phyloP scores from a whole-genome alignment of 2,329 filamentous ascomycete species.

The Hymenoscyphus scutula region DNA sequence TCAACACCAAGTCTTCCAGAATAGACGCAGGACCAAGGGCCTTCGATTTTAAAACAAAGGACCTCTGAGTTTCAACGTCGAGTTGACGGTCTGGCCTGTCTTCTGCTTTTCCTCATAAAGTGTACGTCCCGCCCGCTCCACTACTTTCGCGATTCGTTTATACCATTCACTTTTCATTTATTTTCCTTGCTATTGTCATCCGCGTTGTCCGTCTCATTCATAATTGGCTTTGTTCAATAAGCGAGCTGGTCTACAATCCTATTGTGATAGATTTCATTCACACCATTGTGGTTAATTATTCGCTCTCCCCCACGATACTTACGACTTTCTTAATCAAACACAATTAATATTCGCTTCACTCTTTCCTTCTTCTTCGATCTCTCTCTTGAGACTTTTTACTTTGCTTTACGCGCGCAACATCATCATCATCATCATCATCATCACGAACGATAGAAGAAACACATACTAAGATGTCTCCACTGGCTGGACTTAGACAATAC shows the following conservation, averaged over 20 bases:
- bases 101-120: conserved; percentile 21
- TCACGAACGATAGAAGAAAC: conserved; percentile 18
- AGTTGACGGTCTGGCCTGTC: background rate
- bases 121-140: conserved; percentile 22
- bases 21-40: conserved; percentile 20
- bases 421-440: too few relatives aligned
- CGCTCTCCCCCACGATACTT: conserved; percentile 8
- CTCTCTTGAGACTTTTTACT: background rate
- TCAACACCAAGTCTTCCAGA: conserved; percentile 18
- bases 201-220: conserved; percentile 8
- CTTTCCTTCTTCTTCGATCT: conserved; percentile 1
- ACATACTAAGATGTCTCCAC: conserved; percentile 35
- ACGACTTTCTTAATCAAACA: conserved; percentile 9
- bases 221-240: conserved; percentile 19
- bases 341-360: conserved; percentile 11
- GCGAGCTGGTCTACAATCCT: conserved; percentile 2
- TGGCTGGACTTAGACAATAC: conserved; percentile 34
- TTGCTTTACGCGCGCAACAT: background rate
- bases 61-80: conserved; percentile 25
- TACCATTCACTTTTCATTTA: conserved; percentile 15
- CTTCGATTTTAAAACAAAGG: conserved; percentile 30
- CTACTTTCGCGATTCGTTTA: conserved; percentile 15
- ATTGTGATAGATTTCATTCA: conserved; percentile 24
- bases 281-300: conserved; percentile 13
- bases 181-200: conserved; percentile 26